phyloP scores from a whole-genome alignment of 495 filamentous ascomycete species.

The Xylaria castorea region DNA sequence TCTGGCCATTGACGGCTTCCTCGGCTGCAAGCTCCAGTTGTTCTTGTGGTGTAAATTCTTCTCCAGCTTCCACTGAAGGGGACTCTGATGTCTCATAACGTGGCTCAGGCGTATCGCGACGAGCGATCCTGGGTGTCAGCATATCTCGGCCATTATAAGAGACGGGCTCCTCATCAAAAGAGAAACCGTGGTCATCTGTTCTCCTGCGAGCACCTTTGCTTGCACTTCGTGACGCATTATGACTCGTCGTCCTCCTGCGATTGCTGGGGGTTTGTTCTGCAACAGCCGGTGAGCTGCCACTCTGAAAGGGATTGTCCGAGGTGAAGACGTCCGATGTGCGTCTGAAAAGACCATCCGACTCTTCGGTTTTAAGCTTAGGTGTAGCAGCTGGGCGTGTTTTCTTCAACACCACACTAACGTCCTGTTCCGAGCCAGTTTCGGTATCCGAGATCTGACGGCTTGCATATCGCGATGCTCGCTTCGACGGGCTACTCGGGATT shows the following conservation, averaged over 20 bases:
- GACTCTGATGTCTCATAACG: constrained; percentile 22
- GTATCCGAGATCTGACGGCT: constrained; percentile 55
- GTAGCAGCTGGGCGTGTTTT: constrained; percentile 42
- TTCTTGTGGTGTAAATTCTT: constrained; percentile 94
- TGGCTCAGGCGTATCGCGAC: constrained; percentile 36
- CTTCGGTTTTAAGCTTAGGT: constrained; percentile 55
- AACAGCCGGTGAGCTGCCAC: constrained; percentile 61
- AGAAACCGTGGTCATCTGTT: constrained; percentile 43
- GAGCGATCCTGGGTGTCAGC: constrained; percentile 33
- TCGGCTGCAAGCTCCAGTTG: constrained; percentile 76
- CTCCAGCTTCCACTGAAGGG: constrained; percentile 65
- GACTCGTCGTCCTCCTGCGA: constrained; percentile 46
- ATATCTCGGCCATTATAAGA: constrained; percentile 58
- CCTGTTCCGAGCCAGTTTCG: constrained; percentile 58
- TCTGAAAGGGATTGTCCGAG: constrained; percentile 94
- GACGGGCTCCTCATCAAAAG: constrained; percentile 32
- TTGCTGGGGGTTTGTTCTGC: constrained; percentile 49
- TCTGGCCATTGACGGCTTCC: constrained; percentile 51
- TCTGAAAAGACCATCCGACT: constrained; percentile 51
- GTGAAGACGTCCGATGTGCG: constrained; percentile 68
- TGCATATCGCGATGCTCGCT: constrained; percentile 56
- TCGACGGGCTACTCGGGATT: constrained; percentile 52
- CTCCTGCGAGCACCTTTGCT: constrained; percentile 43
- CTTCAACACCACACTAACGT: constrained; percentile 37
- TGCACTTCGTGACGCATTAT: constrained; percentile 38